These are phyloP conservation scores for Tilletia caries DNA, from an alignment of 1,284 basidiomycete species.

Conservation along the genomic window DNA sequence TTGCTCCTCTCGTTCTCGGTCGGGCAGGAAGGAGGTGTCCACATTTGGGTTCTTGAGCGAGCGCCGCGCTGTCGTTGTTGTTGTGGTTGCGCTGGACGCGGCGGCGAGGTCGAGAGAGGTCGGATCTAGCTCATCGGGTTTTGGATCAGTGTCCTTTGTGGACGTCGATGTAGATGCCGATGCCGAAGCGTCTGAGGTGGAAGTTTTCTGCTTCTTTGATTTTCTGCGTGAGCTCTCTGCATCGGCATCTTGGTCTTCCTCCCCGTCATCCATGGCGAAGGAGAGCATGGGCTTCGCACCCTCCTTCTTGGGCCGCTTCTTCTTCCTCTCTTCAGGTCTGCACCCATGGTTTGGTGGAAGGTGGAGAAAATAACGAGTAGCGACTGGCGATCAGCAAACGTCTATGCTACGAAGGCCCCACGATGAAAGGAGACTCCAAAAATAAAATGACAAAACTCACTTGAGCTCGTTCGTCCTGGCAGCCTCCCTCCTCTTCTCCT, in stretches of 20 bases:
- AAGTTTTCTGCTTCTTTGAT: conserved; percentile 41
- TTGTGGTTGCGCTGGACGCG: too few relatives aligned
- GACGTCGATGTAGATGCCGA: not conserved
- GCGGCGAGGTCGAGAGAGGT: too few relatives aligned
- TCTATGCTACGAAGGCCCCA: too few relatives aligned
- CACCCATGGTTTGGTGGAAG: too few relatives aligned
- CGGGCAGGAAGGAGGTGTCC: conserved; percentile 96
- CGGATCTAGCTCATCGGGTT: not conserved
- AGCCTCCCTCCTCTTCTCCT: conserved; percentile 83
- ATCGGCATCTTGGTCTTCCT: conserved; percentile 24
- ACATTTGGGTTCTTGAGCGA: conserved; percentile 85
- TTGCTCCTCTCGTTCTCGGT: conserved; percentile 87
- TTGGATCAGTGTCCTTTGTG: not conserved
- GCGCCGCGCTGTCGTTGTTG: conserved; percentile 64
- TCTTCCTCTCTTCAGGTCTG: conserved; percentile 62
- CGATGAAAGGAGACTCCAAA: too few relatives aligned
- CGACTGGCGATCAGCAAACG: too few relatives aligned
- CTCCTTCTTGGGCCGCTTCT: conserved; percentile 82
- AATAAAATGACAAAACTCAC: not conserved
- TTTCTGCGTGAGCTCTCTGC: too few relatives aligned
- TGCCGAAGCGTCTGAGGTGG: conserved; percentile 5
- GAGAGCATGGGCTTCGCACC: conserved; percentile 76
- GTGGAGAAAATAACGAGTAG: too few relatives aligned
- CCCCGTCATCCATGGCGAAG: conserved; percentile 62
- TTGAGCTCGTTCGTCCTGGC: conserved; percentile 58